Evolutionary conservation across 2,329 filamentous ascomycete species (phyloP).

Genomic region (Aspergillus sojae): DNA sequence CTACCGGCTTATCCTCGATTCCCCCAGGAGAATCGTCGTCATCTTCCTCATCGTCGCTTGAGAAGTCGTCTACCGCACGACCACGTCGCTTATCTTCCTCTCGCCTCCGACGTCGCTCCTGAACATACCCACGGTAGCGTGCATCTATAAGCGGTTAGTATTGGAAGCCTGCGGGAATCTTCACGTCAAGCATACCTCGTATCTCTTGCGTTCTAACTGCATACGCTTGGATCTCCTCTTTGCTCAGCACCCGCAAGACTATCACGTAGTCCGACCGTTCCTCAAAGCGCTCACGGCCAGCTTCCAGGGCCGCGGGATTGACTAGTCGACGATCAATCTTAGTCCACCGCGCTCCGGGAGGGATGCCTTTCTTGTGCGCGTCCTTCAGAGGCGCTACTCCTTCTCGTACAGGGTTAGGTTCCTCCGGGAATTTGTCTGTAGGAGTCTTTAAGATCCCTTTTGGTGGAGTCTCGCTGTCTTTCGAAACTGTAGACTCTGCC

Average conservation of each 20-base stretch:
- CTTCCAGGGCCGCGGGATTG: constrained; percentile 82
- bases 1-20: constrained; percentile 34
- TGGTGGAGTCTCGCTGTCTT: constrained; percentile 66
- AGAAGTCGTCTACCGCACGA: constrained; percentile 31
- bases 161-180: neutral
- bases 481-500: constrained; percentile 29
- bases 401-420: constrained; percentile 79
- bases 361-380: constrained; percentile 71
- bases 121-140: constrained; percentile 40
- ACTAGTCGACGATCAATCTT: constrained; percentile 88
- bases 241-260: constrained; percentile 81
- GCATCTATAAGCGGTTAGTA: constrained; percentile 31
- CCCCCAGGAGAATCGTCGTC: constrained; percentile 31
- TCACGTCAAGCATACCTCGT: constrained; percentile 61
- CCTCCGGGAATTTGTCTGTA: constrained; percentile 81
- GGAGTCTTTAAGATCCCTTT: constrained; percentile 87
- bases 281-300: constrained; percentile 89
- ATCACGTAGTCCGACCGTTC: constrained; percentile 93
- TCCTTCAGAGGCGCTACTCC: constrained; percentile 94
- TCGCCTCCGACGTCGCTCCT: constrained; percentile 42
- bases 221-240: constrained; percentile 87
- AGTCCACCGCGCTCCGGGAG: constrained; percentile 83
- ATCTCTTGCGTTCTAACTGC: constrained; percentile 79
- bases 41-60: constrained; percentile 42
- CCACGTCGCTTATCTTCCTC: constrained; percentile 47